Evolutionary conservation across 345 rosid species (phyloP).

Genomic region (Syzygium aqueum): DNA sequence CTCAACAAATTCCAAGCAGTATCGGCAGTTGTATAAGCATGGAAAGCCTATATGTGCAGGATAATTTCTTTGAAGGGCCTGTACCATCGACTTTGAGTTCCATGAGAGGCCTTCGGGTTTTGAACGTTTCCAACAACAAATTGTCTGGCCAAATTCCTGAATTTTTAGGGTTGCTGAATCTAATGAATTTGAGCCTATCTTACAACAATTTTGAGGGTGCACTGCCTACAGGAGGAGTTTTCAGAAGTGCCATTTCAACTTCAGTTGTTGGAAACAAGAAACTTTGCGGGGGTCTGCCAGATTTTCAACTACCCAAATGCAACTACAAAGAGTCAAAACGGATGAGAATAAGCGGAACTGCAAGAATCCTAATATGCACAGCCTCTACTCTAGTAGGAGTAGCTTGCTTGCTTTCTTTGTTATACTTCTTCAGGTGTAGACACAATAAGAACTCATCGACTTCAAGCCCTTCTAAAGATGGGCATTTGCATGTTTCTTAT

Average conservation of each 20-base stretch:
- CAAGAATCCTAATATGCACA: too few species aligned
- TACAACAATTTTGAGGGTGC: not conserved
- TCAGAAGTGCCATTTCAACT: not conserved
- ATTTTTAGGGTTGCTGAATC: not conserved
- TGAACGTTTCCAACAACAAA: not conserved
- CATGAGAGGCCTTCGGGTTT: not conserved
- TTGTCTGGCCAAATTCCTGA: not conserved
- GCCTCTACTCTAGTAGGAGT: too few species aligned
- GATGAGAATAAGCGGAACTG: too few species aligned
- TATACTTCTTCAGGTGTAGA: too few species aligned
- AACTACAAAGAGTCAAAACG: too few species aligned
- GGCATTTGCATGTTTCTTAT: not conserved
- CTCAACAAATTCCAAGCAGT: too few species aligned
- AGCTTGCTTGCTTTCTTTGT: too few species aligned
- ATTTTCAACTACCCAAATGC: not conserved
- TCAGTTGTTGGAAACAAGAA: not conserved
- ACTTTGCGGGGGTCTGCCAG: not conserved
- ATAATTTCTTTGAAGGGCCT: not conserved
- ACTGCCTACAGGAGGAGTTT: not conserved
- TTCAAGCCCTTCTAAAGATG: not conserved
- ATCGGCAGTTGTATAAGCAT: not conserved
- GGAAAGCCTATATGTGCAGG: fast-evolving
- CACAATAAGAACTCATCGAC: too few species aligned
- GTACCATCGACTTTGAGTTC: not conserved
- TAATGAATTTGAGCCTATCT: not conserved